Evolutionary conservation across 2,329 filamentous ascomycete species (phyloP).

Genomic region (Lecanicillium sp.): DNA sequence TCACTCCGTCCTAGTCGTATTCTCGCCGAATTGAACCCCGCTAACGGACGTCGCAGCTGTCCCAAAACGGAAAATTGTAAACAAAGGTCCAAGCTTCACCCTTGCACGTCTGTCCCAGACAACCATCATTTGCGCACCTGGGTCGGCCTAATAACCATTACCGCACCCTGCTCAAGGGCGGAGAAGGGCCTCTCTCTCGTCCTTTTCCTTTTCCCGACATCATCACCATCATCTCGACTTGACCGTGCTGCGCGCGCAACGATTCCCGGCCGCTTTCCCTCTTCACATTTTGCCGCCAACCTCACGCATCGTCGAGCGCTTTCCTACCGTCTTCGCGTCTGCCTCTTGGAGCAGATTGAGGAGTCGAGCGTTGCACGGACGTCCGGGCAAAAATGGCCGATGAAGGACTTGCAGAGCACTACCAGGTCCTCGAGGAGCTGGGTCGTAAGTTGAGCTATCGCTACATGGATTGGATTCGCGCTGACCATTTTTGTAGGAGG

Average conservation of each 20-base stretch:
- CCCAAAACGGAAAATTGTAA: constrained; percentile 35
- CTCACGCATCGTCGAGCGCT: constrained; percentile 12
- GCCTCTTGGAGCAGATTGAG: constrained; percentile 2
- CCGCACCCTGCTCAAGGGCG: constrained; percentile 9
- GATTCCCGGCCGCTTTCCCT: constrained; percentile 5
- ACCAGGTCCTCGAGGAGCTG: constrained; percentile 93
- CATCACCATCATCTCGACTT: not conserved
- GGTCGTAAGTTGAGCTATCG: constrained; percentile 61
- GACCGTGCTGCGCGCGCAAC: constrained; percentile 10
- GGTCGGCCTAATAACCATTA: constrained; percentile 16
- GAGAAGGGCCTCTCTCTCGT: not conserved
- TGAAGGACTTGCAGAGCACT: constrained; percentile 72
- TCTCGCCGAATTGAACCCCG: constrained; percentile 14
- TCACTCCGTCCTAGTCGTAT: constrained; percentile 13
- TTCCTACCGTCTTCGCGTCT: not conserved
- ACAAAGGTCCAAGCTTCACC: constrained; percentile 32
- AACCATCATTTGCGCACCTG: constrained; percentile 22
- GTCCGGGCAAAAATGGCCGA: constrained; percentile 42
- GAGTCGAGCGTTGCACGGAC: constrained; percentile 1
- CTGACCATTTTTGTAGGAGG: constrained; percentile 15
- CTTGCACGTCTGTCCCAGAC: constrained; percentile 30
- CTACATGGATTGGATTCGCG: not conserved
- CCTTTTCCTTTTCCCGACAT: constrained; percentile 6
- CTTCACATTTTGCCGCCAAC: constrained; percentile 5
- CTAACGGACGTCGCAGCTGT: constrained; percentile 25